Evolutionary conservation across 2,329 filamentous ascomycete genomes (phyloP).

Genomic region (Aspergillus oerlinghausenensis): DNA sequence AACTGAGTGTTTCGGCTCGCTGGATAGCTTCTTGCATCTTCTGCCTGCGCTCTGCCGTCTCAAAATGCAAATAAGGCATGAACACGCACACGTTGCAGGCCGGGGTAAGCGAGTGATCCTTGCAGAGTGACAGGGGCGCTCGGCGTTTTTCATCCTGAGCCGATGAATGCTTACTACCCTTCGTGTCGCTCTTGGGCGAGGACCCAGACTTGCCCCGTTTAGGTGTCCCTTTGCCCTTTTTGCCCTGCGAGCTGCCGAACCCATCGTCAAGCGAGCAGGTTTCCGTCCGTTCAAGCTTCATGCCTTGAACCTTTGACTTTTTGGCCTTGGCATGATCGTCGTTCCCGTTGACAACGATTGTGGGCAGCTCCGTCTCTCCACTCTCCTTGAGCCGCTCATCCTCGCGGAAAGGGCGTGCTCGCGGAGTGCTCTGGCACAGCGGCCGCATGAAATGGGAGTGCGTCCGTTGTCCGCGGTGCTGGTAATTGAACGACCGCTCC

Average conservation of each 20-base stretch:
- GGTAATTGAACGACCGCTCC: slow-evolving; percentile 58
- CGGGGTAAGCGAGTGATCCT: slow-evolving; percentile 18
- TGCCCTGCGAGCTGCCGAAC: slow-evolving; percentile 14
- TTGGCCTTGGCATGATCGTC: slow-evolving; percentile 11
- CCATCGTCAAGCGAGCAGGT: slow-evolving; percentile 24
- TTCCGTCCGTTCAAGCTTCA: slow-evolving; percentile 23
- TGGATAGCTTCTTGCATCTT: slow-evolving; percentile 56
- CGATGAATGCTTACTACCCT: slow-evolving; percentile 29
- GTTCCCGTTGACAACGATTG: slow-evolving; percentile 18
- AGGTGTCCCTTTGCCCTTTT: slow-evolving; percentile 23
- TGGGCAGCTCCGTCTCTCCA: slow-evolving; percentile 9
- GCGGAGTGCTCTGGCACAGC: slow-evolving; percentile 49
- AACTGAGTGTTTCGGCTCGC: slow-evolving; percentile 24
- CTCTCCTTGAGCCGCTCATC: slow-evolving; percentile 30
- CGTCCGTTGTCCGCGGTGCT: slow-evolving; percentile 54
- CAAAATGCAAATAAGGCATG: slow-evolving; percentile 64
- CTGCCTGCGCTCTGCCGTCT: slow-evolving; percentile 51
- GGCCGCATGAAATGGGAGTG: slow-evolving; percentile 62
- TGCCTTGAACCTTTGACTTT: slow-evolving; percentile 24
- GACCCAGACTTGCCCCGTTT: slow-evolving; percentile 26
- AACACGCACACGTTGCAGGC: slow-evolving; percentile 37
- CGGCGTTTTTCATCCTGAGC: slow-evolving; percentile 26
- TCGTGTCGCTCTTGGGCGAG: slow-evolving; percentile 22
- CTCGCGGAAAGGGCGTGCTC: slow-evolving; percentile 23
- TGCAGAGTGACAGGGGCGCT: slow-evolving; percentile 36